Conservation (phyloP, 139 green algal genomes). For the Chlamydomonas incerta region DNA sequence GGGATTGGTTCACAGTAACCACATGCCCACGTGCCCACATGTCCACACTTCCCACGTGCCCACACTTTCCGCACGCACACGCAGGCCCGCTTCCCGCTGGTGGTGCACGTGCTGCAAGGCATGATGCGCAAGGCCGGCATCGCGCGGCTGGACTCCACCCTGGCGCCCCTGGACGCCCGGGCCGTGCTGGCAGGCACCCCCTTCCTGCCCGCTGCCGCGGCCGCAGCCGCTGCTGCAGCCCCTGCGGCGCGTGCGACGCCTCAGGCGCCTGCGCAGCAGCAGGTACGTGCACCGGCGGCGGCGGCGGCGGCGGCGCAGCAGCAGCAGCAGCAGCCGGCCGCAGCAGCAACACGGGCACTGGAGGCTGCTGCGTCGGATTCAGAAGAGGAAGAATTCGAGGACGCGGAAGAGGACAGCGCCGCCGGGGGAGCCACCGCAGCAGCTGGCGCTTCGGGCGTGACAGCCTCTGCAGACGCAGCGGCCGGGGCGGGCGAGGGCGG, state of each 20-base stretch:
- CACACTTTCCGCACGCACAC: no score
- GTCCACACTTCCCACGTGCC: no score
- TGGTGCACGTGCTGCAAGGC: neutral
- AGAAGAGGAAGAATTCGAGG: neutral
- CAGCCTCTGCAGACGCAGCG: neutral
- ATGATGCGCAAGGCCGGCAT: neutral
- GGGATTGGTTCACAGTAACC: no score
- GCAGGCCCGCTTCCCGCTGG: neutral
- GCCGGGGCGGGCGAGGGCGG: neutral
- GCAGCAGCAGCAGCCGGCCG: neutral
- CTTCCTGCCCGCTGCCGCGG: neutral
- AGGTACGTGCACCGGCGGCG: neutral
- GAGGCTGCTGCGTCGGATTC: neutral
- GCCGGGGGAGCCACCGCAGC: neutral
- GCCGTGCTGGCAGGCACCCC: neutral
- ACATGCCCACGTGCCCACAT: no score
- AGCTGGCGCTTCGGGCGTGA: neutral
- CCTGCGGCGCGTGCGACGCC: neutral
- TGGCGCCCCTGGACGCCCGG: neutral
- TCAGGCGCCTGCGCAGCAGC: neutral
- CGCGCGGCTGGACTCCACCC: neutral
- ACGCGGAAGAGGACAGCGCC: neutral
- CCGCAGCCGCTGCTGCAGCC: neutral
- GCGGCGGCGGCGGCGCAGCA: neutral
- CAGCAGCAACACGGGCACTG: neutral